Conservation (phyloP, 2,329 filamentous ascomycete genomes). For the Diplodia mutila region DNA sequence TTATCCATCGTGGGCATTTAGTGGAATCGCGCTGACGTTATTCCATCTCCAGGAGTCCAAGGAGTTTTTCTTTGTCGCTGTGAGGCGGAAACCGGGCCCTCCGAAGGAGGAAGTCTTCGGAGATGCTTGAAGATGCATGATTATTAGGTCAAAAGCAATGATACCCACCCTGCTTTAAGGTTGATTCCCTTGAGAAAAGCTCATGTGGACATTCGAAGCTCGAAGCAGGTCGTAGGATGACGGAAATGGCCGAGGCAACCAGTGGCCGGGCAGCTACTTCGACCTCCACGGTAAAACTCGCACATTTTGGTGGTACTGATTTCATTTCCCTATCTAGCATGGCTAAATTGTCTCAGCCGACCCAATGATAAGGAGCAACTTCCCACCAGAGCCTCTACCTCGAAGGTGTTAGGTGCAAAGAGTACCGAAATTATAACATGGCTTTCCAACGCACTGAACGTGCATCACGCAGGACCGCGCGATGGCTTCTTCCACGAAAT, state of each 20-base stretch:
- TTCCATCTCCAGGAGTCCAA: conserved; percentile 67
- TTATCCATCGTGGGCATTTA: conserved; percentile 29
- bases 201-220: too few species aligned
- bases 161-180: neutral
- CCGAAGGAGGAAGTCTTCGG: conserved; percentile 52
- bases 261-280: too few species aligned
- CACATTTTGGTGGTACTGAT: neutral
- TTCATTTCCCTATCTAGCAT: neutral
- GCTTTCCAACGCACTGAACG: neutral
- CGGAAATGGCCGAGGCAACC: too few species aligned
- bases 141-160: neutral
- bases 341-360: neutral
- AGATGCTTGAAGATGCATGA: neutral
- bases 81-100: conserved; percentile 65
- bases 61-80: conserved; percentile 83
- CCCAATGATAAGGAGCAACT: neutral
- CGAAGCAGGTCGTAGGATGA: too few species aligned
- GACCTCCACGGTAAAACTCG: too few species aligned
- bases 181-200: too few species aligned
- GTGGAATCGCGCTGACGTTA: neutral
- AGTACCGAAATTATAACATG: neutral
- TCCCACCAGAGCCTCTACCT: neutral
- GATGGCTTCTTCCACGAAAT: neutral
- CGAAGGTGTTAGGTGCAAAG: neutral
- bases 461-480: neutral